Conservation (phyloP, 352 stramenopile genomes). For the Saprolegnia parasitica region DNA sequence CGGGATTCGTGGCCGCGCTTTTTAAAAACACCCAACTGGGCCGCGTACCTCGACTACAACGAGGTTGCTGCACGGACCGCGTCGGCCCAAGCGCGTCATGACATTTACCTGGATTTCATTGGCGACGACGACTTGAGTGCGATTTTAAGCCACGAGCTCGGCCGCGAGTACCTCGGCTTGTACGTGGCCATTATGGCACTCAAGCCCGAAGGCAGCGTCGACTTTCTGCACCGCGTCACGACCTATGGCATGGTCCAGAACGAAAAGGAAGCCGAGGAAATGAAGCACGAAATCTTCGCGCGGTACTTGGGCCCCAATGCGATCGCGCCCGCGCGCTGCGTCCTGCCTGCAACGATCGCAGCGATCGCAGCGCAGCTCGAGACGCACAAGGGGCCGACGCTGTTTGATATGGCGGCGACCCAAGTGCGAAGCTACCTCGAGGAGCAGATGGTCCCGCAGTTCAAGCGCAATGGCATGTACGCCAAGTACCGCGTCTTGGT, state of each 20-base stretch:
- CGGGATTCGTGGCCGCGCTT: conserved; percentile 18
- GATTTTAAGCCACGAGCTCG: conserved; percentile 8
- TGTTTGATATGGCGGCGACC: not conserved
- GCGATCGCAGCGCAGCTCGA: not conserved
- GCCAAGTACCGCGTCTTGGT: conserved; percentile 20
- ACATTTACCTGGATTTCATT: conserved; percentile 24
- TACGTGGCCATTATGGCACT: conserved; percentile 1
- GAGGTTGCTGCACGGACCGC: not conserved
- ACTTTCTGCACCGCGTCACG: conserved; percentile 1
- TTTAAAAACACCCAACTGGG: conserved; percentile 6
- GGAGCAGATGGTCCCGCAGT: not conserved
- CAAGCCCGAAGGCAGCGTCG: not conserved
- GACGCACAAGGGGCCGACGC: not conserved
- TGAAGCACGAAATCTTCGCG: not conserved
- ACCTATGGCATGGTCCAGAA: not conserved
- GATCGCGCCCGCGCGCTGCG: not conserved
- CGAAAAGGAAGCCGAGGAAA: not conserved
- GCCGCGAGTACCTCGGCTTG: conserved; percentile 7
- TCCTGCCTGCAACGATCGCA: not conserved
- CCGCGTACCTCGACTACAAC: conserved; percentile 14
- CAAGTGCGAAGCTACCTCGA: not conserved
- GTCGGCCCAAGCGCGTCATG: not conserved
- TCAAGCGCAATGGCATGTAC: conserved; percentile 20
- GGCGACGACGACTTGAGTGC: conserved; percentile 9
- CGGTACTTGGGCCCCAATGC: not conserved